Percentiles rank a stretch among this genome's conserved stretches.
Evolutionary conservation across 1,284 basidiomycete species (phyloP).

Genomic region (Malassezia caprae): DNA sequence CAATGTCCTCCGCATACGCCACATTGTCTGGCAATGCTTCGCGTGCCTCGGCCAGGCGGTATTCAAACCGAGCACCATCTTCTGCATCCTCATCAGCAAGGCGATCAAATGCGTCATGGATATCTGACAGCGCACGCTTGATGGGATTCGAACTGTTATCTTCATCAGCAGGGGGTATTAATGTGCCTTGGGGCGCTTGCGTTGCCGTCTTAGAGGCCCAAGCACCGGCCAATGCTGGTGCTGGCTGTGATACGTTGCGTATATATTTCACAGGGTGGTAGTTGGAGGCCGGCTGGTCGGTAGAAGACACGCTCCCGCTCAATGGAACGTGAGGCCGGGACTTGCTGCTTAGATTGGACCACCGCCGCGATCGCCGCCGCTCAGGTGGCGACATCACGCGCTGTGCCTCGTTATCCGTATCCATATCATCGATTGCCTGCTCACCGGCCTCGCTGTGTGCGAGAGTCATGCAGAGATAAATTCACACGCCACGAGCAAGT

Average conservation of each 20-base stretch:
- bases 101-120: not conserved
- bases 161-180: not conserved
- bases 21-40: conserved; percentile 5
- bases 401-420: not conserved
- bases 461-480: not conserved
- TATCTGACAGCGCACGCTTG: not conserved
- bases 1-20: not conserved
- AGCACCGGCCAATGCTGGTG: not conserved
- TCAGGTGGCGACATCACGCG: not conserved
- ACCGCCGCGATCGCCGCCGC: not conserved
- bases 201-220: not conserved
- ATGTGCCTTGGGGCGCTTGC: not conserved
- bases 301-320: not conserved
- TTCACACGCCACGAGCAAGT: not conserved
- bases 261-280: not conserved
- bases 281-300: not conserved
- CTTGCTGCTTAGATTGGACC: not conserved
- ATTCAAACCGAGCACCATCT: conserved; percentile 6
- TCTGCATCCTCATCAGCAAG: conserved; percentile 1
- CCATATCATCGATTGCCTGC: not conserved
- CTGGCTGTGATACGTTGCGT: not conserved
- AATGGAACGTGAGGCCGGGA: not conserved
- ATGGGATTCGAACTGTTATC: not conserved
- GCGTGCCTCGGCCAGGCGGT: not conserved
- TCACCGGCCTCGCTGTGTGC: not conserved